Evolutionary conservation across 306 rosid species (phyloP).

Genomic region (Macrotyloma uniflorum): DNA sequence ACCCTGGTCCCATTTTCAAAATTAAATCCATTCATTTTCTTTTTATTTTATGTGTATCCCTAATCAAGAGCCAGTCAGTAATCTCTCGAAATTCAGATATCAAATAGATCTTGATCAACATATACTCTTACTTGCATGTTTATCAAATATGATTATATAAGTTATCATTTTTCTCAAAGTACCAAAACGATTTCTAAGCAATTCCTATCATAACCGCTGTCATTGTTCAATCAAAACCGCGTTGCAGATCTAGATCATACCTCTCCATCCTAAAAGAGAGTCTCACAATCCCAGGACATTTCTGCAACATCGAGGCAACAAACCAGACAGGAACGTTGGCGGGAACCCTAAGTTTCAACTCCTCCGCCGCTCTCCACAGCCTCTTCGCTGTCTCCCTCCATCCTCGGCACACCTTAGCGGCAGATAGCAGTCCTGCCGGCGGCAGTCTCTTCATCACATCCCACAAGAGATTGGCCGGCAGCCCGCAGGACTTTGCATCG

Average conservation of each 20-base stretch:
- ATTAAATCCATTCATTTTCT: background rate
- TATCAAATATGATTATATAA: no score
- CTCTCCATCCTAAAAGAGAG: conserved; percentile 91
- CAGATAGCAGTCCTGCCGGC: conserved; percentile 71
- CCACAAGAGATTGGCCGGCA: conserved; percentile 71
- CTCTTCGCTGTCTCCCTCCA: conserved; percentile 79
- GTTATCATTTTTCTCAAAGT: background rate
- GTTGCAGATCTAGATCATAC: conserved; percentile 56
- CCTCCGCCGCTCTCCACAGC: conserved; percentile 89
- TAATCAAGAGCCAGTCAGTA: no score
- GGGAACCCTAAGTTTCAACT: conserved; percentile 78
- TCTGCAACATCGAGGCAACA: conserved; percentile 81
- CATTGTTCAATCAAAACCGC: background rate
- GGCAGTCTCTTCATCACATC: conserved; percentile 81
- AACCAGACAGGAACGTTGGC: conserved; percentile 69
- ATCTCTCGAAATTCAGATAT: no score
- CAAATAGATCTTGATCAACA: no score
- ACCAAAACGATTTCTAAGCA: background rate
- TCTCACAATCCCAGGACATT: conserved; percentile 76
- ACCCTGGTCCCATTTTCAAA: background rate
- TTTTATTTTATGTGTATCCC: background rate
- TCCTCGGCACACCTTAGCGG: conserved; percentile 80
- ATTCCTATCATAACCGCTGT: background rate
- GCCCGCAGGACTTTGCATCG: conserved; percentile 53
- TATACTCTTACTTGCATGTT: no score